phyloP scores from a whole-genome alignment of 805 yeast genomes.

The Candida krabiensis region DNA sequence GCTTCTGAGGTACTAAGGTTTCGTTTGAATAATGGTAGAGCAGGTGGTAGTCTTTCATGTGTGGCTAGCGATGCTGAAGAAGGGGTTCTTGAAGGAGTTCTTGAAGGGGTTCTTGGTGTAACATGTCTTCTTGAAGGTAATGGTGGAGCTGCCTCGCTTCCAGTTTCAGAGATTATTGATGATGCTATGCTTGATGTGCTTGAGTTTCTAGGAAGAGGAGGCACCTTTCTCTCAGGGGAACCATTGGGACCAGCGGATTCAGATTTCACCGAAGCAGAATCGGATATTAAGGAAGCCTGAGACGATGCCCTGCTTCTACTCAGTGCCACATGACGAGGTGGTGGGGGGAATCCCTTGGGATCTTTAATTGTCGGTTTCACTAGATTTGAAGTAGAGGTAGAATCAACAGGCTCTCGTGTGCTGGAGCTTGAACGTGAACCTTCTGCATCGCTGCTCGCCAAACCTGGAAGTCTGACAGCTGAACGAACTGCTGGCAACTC shows the following conservation, averaged over 20 bases:
- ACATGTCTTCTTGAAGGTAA: conserved; percentile 4
- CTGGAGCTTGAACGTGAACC: too few species aligned
- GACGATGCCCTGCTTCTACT: conserved; percentile 3
- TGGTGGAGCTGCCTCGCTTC: conserved; percentile 5
- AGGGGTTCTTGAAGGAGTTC: too few species aligned
- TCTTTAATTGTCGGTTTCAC: too few species aligned
- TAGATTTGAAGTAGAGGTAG: too few species aligned
- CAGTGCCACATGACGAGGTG: conserved; percentile 19
- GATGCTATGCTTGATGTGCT: conserved; percentile 1
- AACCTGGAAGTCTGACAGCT: conserved; percentile 10
- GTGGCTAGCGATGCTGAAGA: too few species aligned
- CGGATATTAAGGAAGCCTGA: not conserved
- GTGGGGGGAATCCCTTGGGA: conserved; percentile 18
- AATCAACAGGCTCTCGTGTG: too few species aligned
- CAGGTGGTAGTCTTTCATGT: too few species aligned
- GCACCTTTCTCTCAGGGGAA: conserved; percentile 3
- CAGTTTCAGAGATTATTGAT: not conserved
- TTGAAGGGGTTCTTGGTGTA: too few species aligned
- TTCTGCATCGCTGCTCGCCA: too few species aligned
- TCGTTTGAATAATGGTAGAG: too few species aligned
- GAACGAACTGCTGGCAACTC: not conserved
- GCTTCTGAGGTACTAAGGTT: too few species aligned
- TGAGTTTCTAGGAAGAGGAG: conserved; percentile 10
- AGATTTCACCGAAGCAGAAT: not conserved
- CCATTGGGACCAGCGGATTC: not conserved